Base-by-base conservation (phyloP, 805 yeast genomes). In the Kazachstania psychrophila region DNA sequence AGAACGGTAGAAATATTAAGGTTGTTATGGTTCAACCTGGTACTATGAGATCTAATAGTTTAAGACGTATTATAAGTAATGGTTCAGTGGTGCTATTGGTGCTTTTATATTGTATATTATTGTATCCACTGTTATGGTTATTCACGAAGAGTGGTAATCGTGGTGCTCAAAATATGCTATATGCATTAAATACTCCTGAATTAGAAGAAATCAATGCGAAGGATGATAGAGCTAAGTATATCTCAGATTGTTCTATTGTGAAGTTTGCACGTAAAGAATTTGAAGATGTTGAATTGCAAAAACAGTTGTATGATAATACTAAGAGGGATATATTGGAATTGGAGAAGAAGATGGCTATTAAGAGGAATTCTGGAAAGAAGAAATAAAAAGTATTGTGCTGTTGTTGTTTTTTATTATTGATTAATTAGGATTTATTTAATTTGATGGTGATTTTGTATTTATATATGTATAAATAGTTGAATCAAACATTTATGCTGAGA, bases 21-120 rank as follows among this genome's bases (percentile, higher is more conserved):
- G 70, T 86, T 16, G 72, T 79, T 40, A 52, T 86, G 37, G 92
- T 84, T 5, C 92, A 92, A 52, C 97, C 99, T 0, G 98, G 98
- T 1, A 48, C 88, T 24, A 83, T 85, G 81, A 71, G 97, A 47
- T 77, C 95, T 2, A 84, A 95, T 2, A 75, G 94, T 18, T 78
- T 89, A 27, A 75, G 92, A 47, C 70, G 96, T 39, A 74, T 79
- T 24, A 40, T 86, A 5, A 75, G 92, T 14, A 70, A 83, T 61
- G 96, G 97, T 1, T 66, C 84, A 0, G 47, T 89, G 3, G 48
- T 66, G 46, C 79, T 85, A 3, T 59, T 82, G 24, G 42, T 87
- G 4, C 8, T 85, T 0, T 78, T 89, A 52, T 60, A 60, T 37
- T 49, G 58, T 18, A 42, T 87, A 22, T 6, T 87, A 3, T 39